These are phyloP conservation scores for Mycena crocata DNA, from an alignment of 768 basidiomycete species.

Conservation along the genomic window DNA sequence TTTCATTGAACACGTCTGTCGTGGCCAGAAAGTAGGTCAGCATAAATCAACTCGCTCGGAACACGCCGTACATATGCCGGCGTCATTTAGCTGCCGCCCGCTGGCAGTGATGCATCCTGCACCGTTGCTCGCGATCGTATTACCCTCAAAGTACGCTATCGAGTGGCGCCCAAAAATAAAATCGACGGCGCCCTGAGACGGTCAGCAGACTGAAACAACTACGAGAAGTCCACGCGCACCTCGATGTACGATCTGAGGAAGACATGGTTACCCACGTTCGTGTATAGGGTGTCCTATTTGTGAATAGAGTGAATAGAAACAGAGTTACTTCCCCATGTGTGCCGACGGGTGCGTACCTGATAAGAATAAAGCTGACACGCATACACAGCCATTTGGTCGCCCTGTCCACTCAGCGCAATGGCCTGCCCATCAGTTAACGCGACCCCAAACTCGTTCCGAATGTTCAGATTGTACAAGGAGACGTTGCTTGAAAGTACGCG, in stretches of 20 bases:
- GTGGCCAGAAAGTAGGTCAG: neutral
- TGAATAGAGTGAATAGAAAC: neutral
- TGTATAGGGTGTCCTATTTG: slow-evolving; percentile 39
- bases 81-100: slow-evolving; percentile 40
- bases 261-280: slow-evolving; percentile 41
- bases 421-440: slow-evolving; percentile 36
- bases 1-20: slow-evolving; percentile 40
- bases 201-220: neutral
- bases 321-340: neutral
- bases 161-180: slow-evolving; percentile 44
- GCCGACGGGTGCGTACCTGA: slow-evolving; percentile 24
- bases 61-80: slow-evolving; percentile 36
- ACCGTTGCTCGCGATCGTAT: slow-evolving; percentile 41
- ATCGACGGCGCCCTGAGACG: slow-evolving; percentile 36
- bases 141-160: slow-evolving; percentile 42
- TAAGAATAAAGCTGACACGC: slow-evolving; percentile 28
- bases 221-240: slow-evolving; percentile 12
- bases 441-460: slow-evolving; percentile 34
- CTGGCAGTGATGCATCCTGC: slow-evolving; percentile 41
- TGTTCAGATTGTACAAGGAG: slow-evolving; percentile 38
- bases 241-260: slow-evolving; percentile 39
- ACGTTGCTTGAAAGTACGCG: slow-evolving; percentile 36
- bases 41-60: neutral
- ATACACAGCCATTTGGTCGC: slow-evolving; percentile 32
- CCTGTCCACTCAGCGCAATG: slow-evolving; percentile 40